A percentile compares a stretch with the other conserved stretches of the same genome.
phyloP scores from a whole-genome alignment of 371 early-diverging fungal species.

The Thermomucor indicae-seudaticae region DNA sequence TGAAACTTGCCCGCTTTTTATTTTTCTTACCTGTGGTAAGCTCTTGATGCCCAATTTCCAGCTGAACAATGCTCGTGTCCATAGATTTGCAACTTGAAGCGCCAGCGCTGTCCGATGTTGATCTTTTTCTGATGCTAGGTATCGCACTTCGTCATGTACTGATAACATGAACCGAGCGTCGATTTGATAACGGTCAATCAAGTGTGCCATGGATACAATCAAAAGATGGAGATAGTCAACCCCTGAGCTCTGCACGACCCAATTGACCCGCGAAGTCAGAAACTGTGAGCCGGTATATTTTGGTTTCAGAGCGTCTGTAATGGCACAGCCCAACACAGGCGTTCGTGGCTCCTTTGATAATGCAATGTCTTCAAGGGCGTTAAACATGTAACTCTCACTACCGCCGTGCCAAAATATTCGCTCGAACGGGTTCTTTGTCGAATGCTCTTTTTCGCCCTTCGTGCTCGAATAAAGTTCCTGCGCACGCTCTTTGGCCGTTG shows the following conservation, averaged over 20 bases:
- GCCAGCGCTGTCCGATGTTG: slow-evolving; percentile 77
- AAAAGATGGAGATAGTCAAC: slow-evolving; percentile 97
- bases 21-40: slow-evolving; percentile 70
- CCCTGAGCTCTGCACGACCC: slow-evolving; percentile 98
- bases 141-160: slow-evolving; percentile 97
- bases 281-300: slow-evolving; percentile 62
- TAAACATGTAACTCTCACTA: slow-evolving; percentile 95
- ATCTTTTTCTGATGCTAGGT: slow-evolving; percentile 78
- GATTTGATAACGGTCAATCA: slow-evolving; percentile 74
- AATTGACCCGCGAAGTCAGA: slow-evolving; percentile 90
- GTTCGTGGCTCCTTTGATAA: slow-evolving; percentile 73
- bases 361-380: slow-evolving; percentile 85
- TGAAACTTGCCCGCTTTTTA: not conserved
- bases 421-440: slow-evolving; percentile 19
- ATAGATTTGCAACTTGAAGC: slow-evolving; percentile 89
- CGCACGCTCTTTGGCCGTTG: slow-evolving; percentile 66
- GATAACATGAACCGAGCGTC: slow-evolving; percentile 86
- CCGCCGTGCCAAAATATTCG: slow-evolving; percentile 86
- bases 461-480: slow-evolving; percentile 73
- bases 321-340: slow-evolving; percentile 84
- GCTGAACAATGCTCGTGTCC: slow-evolving; percentile 91
- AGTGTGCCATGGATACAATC: slow-evolving; percentile 86
- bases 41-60: slow-evolving; percentile 82
- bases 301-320: slow-evolving; percentile 83
- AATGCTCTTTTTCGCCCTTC: slow-evolving; percentile 73